A percentile compares a stretch with the other conserved stretches of the same genome.
Evolutionary conservation across 345 rosid genomes (phyloP).

Genomic region (Sonneratia alba): DNA sequence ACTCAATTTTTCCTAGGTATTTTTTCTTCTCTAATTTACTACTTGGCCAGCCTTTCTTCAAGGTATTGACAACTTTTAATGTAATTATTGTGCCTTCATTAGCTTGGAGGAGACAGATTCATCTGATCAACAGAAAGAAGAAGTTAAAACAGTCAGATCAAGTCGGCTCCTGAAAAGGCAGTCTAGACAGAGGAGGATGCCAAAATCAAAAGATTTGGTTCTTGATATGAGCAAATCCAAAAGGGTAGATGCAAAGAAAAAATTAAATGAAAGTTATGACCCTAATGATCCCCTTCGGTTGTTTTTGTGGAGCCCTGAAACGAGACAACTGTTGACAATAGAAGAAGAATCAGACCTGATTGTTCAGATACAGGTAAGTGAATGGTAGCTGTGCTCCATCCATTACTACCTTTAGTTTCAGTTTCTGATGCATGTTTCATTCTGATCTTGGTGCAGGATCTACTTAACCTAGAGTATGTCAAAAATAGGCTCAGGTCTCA

Average conservation of each 20-base stretch:
- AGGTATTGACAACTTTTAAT: slow-evolving; percentile 1
- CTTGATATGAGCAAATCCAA: slow-evolving; percentile 27
- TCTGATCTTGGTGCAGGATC: slow-evolving; percentile 40
- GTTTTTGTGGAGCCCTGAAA: slow-evolving; percentile 76
- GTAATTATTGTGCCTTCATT: slow-evolving; percentile 8
- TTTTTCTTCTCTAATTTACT: slow-evolving; percentile 12
- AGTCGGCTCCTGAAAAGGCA: slow-evolving; percentile 47
- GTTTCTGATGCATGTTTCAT: slow-evolving; percentile 5
- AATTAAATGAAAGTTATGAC: slow-evolving; percentile 35
- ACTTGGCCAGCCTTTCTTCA: background rate
- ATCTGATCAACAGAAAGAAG: slow-evolving; percentile 21
- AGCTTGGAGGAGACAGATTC: slow-evolving; percentile 31
- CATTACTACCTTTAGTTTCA: background rate
- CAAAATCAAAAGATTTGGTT: slow-evolving; percentile 27
- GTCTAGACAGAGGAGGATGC: slow-evolving; percentile 39
- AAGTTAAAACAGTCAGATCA: slow-evolving; percentile 50
- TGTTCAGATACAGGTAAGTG: slow-evolving; percentile 53
- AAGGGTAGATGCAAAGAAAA: slow-evolving; percentile 32
- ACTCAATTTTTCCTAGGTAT: slow-evolving; percentile 47
- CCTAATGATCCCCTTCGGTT: slow-evolving; percentile 55
- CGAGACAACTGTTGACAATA: slow-evolving; percentile 62
- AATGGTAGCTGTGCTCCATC: slow-evolving; percentile 4
- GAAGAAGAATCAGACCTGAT: slow-evolving; percentile 65
- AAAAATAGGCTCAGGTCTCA: slow-evolving; percentile 59
- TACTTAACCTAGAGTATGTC: slow-evolving; percentile 47